Base-by-base conservation (phyloP, 805 yeast genomes). In the Cyberlindnera sargentensis region DNA sequence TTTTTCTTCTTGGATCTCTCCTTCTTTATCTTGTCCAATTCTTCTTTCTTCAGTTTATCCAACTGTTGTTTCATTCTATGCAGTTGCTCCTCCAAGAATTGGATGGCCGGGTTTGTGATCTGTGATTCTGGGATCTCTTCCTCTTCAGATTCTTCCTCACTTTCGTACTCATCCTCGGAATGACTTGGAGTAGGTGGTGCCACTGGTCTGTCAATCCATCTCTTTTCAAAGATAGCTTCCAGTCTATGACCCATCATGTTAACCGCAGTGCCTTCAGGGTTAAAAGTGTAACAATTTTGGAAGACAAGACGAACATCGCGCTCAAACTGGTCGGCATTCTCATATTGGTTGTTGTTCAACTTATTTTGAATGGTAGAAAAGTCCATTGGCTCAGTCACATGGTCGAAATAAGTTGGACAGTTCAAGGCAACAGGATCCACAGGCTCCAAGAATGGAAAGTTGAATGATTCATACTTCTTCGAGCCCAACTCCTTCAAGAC, bases 241-340 rank as follows among this genome's bases (percentile, higher is more conserved):
- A 93, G 70, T 54, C 89, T 75, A 62, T 87, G 95, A 20, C 98
- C 99, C 95, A 93, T 84, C 75, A 78, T 76, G 63, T 90, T 88
- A 32, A 93, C 99, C 39, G 95, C 95, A 5, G 95, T 82, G n/a
- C 96, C 95, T 55, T 85, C 95, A 2, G 99, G 98, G 64, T 93
- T 93, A 69, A 91, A 93, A 11, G 75, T 71, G 62, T 87, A 93
- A 67, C 98, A 91, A 66, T 93, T 91, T 49, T 76, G 71, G 68
- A 93, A 90, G 46, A 93, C 85, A 47, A 89, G 73, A 45, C 87
- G 73, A 32, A 91, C 76, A 60, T 93, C 99, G 36, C 65, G 66
- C 60, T 84, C 95, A 60, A 91, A 89, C 49, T 86, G 90, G 47
- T 85, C 95, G 20, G 89, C 93, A 43, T 82, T 80, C 58, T 85